Base-by-base conservation (phyloP, 2,329 filamentous ascomycete species). In the Didymella pinodella region DNA sequence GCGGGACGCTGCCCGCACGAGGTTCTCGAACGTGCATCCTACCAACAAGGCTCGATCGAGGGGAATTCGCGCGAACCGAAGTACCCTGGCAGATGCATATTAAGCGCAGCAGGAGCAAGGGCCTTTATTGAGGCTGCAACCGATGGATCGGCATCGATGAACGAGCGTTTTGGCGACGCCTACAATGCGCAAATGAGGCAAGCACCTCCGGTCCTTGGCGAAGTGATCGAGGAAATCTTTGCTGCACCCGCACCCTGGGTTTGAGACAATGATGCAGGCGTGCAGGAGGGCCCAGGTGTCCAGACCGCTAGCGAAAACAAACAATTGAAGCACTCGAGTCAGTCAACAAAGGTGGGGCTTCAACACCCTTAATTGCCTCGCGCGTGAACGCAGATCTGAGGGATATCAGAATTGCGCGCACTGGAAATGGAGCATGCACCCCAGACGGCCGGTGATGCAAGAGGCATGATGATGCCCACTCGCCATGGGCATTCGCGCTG, bases 21-120 rank as follows among this genome's bases (percentile, higher is more conserved):
- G 14, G 31, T 8, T n/a, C 22, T 18, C 31, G 26, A 54, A 75
- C 78, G n/a, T 68, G 44, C 36, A 20, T 41, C 36, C 32, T 45
- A 45, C 31, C 22, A 38, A 45, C 26, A 34, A 20, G 54, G 41
- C 54, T 51, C 51, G 54, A 34, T 28, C 34, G 34, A 32, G 46
- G 31, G 48, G 32, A 49, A 52, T 20, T 49, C 25, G 50, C 16
- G 46, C 56, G 40, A 59, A 50, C 28, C 40, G 25, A 46, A 31
- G 10, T 34, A 45, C 22, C 16, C 56, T 41, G 38, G 38, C 40
- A 32, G 22, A 26, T 40, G 56, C 45, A 34, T 41, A 18, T 18
- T 18, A 20, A 16, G 38, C 46, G 32, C 48, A 36, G 45, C 31
- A 46, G 18, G 50, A 54, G 40, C 25, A 8, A 22, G 41, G 43